A percentile compares a stretch with the other conserved stretches of the same genome.
Conservation (phyloP, 1,139 yeast genomes). For the Magnusiomyces paraingens region DNA sequence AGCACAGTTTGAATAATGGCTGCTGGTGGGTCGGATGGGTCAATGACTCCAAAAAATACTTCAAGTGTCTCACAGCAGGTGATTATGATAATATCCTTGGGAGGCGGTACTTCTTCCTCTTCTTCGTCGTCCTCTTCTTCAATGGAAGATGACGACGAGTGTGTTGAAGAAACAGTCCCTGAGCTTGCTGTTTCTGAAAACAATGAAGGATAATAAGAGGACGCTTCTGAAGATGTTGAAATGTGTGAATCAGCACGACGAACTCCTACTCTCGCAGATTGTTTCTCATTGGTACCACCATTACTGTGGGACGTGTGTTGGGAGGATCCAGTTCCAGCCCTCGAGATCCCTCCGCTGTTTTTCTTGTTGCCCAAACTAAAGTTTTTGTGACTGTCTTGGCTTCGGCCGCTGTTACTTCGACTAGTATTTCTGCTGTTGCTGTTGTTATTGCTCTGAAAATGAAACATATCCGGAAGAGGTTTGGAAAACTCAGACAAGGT, state of each 20-base stretch:
- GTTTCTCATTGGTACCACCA: neutral
- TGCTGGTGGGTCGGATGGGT: constrained; percentile 1
- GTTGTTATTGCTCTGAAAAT: neutral
- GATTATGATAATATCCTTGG: neutral
- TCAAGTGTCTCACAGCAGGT: constrained; percentile 3
- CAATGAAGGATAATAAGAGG: neutral
- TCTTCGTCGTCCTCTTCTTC: no score
- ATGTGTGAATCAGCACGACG: constrained; percentile 1
- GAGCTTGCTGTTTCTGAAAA: neutral
- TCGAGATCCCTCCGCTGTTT: no score
- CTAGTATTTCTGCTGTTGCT: neutral
- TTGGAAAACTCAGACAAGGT: neutral
- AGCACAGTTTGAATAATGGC: constrained; percentile 1
- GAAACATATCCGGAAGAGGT: neutral
- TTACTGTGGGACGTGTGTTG: no score
- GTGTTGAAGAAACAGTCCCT: no score
- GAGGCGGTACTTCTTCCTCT: neutral
- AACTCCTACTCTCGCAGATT: neutral
- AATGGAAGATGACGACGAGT: no score
- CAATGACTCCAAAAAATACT: constrained; percentile 1
- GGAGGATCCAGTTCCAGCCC: no score
- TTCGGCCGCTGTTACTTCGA: neutral
- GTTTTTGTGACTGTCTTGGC: neutral
- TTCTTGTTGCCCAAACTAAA: no score
- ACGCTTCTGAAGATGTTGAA: neutral